Base-by-base conservation (phyloP, 805 yeast genomes). In the Candida krabiensis region DNA sequence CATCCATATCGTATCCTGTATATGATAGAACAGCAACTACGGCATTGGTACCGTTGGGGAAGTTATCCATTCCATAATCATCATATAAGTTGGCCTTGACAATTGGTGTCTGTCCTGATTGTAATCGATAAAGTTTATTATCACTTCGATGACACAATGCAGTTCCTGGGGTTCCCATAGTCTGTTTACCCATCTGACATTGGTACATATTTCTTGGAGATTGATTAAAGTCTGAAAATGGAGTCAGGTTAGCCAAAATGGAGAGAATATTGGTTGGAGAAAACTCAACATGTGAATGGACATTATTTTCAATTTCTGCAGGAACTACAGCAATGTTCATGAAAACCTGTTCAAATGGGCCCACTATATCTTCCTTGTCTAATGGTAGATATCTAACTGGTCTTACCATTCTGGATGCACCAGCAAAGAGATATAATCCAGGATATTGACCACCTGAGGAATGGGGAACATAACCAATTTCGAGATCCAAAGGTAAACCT, bases 151-250 rank as follows among this genome's bases (percentile, higher is more conserved):
- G 96, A 30, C 71, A 77, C 38, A 91, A 71, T 0, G 95, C 98
- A 47, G 93, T 96, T 69, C 98, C 98, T 7, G 99, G 99, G 4
- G 99, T 93, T 67, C 99, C 99, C 99, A 93, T 93, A 15, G 99
- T 91, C 72, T 93, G 99, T 70, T 93, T 93, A 79, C 97, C 98
- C 99, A 93, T 93, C 75, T 93, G 99, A 70, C 99, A 93, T 71
- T 93, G 99, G 65, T 93, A 93, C 98, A 93, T 93, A 64, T 93
- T 93, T 80, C 99, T 86, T 58, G 99, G 99, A 19, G 97, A 90
- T 72, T 93, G 99, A 67, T 93, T 93, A 72, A 93, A 93, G 65
- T 93, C 99, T 2, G 98, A 90, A 63, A 88, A 93, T 50, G 99
- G 99, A 2, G 99, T 93, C 71, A 93, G 75, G 67, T 93, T 93